Conservation (phyloP, 768 basidiomycete genomes). For the Polyporus arcularius region DNA sequence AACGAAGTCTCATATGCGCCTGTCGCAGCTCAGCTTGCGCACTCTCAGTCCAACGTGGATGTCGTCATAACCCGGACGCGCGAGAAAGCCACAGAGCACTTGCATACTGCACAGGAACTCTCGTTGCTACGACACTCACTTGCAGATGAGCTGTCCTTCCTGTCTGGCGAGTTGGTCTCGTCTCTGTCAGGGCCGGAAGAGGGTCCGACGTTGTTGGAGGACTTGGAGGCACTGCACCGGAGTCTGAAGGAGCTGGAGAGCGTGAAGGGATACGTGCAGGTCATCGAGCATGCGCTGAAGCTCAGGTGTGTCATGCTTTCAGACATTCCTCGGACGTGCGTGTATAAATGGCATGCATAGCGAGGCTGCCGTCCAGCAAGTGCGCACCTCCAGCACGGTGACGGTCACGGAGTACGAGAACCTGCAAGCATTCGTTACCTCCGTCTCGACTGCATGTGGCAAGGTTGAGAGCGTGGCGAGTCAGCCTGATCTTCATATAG, state of each 20-base stretch:
- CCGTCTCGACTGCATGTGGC: slow-evolving; percentile 47
- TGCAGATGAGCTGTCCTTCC: slow-evolving; percentile 71
- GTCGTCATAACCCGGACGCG: slow-evolving; percentile 51
- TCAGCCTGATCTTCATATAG: slow-evolving; percentile 57
- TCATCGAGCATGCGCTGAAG: slow-evolving; percentile 68
- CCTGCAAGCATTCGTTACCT: slow-evolving; percentile 61
- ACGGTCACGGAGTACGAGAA: slow-evolving; percentile 54
- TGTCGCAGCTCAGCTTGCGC: slow-evolving; percentile 57
- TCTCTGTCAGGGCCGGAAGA: slow-evolving; percentile 48
- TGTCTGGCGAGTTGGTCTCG: slow-evolving; percentile 67
- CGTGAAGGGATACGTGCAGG: slow-evolving; percentile 73
- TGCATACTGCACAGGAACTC: slow-evolving; percentile 70
- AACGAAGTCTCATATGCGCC: slow-evolving; percentile 8
- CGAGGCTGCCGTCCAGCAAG: slow-evolving; percentile 58
- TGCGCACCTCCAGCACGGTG: slow-evolving; percentile 39
- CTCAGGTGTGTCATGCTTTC: slow-evolving; percentile 56
- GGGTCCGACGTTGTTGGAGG: slow-evolving; percentile 73
- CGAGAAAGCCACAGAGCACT: slow-evolving; percentile 45
- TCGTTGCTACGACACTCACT: slow-evolving; percentile 76
- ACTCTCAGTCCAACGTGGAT: slow-evolving; percentile 52
- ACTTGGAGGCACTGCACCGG: slow-evolving; percentile 77
- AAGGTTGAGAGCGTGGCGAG: slow-evolving; percentile 45
- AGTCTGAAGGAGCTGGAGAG: slow-evolving; percentile 76
- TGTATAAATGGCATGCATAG: slow-evolving; percentile 35
- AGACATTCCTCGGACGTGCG: too few species aligned